These are phyloP conservation scores for Solioccasus polychromus DNA, from an alignment of 768 basidiomycete species.

Conservation along the genomic window DNA sequence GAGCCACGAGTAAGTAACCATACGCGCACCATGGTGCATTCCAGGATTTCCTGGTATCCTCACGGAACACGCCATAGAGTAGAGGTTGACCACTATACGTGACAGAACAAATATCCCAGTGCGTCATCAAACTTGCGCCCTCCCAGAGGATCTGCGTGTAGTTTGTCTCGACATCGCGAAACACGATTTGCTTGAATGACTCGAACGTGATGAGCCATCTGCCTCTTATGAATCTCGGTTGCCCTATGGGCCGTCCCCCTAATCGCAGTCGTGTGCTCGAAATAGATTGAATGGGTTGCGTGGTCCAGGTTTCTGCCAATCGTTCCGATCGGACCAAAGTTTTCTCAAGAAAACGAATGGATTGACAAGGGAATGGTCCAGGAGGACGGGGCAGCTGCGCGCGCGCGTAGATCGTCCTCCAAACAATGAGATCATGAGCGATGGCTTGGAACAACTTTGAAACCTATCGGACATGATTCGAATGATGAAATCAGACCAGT, in stretches of 20 bases:
- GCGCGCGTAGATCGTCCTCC: conserved; percentile 6
- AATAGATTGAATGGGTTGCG: conserved; percentile 2
- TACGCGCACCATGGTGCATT: neutral
- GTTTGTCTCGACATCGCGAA: neutral
- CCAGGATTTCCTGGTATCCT: neutral
- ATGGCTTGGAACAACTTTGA: conserved; percentile 5
- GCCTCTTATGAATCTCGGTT: conserved; percentile 3
- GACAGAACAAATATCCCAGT: conserved; percentile 2
- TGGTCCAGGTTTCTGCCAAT: conserved; percentile 6
- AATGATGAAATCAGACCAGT: no score
- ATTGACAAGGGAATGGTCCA: conserved; percentile 8
- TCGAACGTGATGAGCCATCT: conserved; percentile 8
- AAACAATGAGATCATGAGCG: neutral
- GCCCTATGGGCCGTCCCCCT: neutral
- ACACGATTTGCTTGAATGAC: neutral
- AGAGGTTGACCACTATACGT: neutral
- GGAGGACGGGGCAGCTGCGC: conserved; percentile 3
- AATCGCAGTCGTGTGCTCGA: conserved; percentile 1
- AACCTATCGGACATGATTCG: neutral
- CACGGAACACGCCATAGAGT: neutral
- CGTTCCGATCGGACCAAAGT: conserved; percentile 2
- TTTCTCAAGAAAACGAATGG: conserved; percentile 6
- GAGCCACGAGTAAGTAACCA: neutral
- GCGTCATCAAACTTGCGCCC: neutral
- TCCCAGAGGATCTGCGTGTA: conserved; percentile 4